Conservation (phyloP, 768 basidiomycete genomes). For the Suillus placidus region DNA sequence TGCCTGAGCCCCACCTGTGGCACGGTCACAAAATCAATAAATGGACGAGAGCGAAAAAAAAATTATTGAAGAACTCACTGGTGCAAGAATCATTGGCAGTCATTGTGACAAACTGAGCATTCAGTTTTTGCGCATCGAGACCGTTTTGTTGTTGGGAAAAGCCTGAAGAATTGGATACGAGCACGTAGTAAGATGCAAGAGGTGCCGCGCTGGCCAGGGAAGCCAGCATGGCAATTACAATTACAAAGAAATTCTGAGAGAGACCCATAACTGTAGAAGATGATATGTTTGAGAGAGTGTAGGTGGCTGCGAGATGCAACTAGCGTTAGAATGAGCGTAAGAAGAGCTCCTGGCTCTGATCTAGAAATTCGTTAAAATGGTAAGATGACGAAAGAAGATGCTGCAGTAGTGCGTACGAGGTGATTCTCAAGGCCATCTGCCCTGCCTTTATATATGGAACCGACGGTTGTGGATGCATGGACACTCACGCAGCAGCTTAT, state of each 20-base stretch:
- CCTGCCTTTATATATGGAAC: slow-evolving; percentile 9
- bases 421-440: background rate
- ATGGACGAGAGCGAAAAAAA: background rate
- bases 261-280: background rate
- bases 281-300: background rate
- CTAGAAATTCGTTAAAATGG: slow-evolving; percentile 4
- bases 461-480: slow-evolving; percentile 8
- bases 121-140: slow-evolving; percentile 40
- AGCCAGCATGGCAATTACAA: slow-evolving; percentile 12
- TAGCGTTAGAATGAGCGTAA: background rate
- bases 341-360: slow-evolving; percentile 18
- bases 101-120: slow-evolving; percentile 36
- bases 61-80: slow-evolving; percentile 20
- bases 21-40: background rate
- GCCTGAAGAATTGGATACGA: slow-evolving; percentile 18
- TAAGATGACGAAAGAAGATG: slow-evolving; percentile 3
- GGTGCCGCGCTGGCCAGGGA: slow-evolving; percentile 13
- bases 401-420: slow-evolving; percentile 4
- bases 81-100: slow-evolving; percentile 32
- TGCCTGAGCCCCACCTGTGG: slow-evolving; percentile 35
- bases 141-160: slow-evolving; percentile 35
- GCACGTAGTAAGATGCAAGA: slow-evolving; percentile 1
- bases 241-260: slow-evolving; percentile 6
- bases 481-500: slow-evolving; percentile 10
- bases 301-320: slow-evolving; percentile 1